Conservation (phyloP, 2,329 filamentous ascomycete species). For the Mycosphaerelloides madeirae region DNA sequence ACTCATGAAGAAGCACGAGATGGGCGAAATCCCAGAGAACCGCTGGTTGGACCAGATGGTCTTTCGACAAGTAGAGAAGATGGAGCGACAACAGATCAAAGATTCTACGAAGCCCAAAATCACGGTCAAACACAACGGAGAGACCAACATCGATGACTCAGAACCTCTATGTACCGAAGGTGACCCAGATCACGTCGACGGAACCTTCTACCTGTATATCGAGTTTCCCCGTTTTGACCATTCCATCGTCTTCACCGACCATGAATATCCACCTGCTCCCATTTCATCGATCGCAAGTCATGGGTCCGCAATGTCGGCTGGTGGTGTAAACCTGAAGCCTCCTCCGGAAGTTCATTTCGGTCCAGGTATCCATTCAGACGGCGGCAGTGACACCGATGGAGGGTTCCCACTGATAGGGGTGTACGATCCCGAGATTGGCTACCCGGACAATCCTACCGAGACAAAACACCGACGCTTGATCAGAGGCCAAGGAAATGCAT, state of each 20-base stretch:
- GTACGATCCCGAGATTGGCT: constrained; percentile 89
- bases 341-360: constrained; percentile 86
- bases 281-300: constrained; percentile 61
- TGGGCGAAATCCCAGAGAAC: constrained; percentile 88
- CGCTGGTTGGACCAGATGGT: constrained; percentile 96
- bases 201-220: constrained; percentile 77
- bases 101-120: constrained; percentile 29
- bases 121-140: constrained; percentile 2
- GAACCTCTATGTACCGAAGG: constrained; percentile 33
- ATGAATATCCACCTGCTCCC: constrained; percentile 82
- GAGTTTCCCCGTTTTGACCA: constrained; percentile 95
- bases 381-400: constrained; percentile 46
- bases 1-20: constrained; percentile 94
- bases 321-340: constrained; percentile 68
- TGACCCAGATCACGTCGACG: constrained; percentile 47
- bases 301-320: constrained; percentile 24
- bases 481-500: constrained; percentile 81
- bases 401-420: constrained; percentile 70
- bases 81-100: constrained; percentile 37
- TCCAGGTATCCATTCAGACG: constrained; percentile 74
- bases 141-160: constrained; percentile 4
- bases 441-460: constrained; percentile 87
- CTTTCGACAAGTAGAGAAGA: constrained; percentile 81
- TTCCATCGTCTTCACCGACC: constrained; percentile 88
- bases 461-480: constrained; percentile 90